A percentile compares a stretch with the other conserved stretches of the same genome.
Conservation (phyloP, 2,329 filamentous ascomycete genomes). For the Akanthomyces dipterigenus region DNA sequence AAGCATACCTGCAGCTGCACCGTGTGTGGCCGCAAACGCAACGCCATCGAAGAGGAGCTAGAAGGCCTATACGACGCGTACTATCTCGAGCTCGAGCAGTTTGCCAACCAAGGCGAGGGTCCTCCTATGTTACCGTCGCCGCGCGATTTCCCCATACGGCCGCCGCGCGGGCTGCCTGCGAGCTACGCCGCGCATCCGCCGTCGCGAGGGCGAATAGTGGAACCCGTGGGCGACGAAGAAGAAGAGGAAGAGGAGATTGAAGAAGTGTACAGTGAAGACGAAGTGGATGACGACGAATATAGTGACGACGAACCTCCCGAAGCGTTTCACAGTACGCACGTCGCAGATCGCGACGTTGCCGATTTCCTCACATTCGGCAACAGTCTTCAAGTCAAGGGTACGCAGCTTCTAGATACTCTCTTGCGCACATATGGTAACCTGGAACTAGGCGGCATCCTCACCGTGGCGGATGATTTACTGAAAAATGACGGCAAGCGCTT, state of each 20-base stretch:
- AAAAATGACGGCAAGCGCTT: constrained; percentile 99
- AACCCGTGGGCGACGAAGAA: constrained; percentile 53
- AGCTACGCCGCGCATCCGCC: constrained; percentile 60
- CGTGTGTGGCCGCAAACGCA: constrained; percentile 92
- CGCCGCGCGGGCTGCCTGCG: constrained; percentile 50
- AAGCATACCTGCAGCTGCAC: constrained; percentile 98
- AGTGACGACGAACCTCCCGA: constrained; percentile 61
- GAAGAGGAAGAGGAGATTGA: constrained; percentile 50
- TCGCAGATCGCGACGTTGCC: constrained; percentile 54
- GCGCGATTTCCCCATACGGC: constrained; percentile 55
- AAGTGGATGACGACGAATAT: constrained; percentile 53
- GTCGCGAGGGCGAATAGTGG: constrained; percentile 67
- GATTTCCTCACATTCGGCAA: constrained; percentile 98
- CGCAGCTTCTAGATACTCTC: constrained; percentile 40
- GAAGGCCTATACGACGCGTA: constrained; percentile 98
- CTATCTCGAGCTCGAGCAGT: constrained; percentile 96
- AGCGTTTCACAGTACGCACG: constrained; percentile 55
- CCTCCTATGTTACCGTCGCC: constrained; percentile 47
- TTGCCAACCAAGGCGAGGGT: constrained; percentile 74
- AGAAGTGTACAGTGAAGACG: constrained; percentile 42
- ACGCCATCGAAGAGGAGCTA: constrained; percentile 94
- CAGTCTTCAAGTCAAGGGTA: constrained; percentile 87
- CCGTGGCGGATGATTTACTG: constrained; percentile 93
- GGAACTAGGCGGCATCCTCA: constrained; percentile 84
- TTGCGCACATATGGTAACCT: constrained; percentile 40